Conservation (phyloP, 2,329 filamentous ascomycete species). For the Diaporthe eres region DNA sequence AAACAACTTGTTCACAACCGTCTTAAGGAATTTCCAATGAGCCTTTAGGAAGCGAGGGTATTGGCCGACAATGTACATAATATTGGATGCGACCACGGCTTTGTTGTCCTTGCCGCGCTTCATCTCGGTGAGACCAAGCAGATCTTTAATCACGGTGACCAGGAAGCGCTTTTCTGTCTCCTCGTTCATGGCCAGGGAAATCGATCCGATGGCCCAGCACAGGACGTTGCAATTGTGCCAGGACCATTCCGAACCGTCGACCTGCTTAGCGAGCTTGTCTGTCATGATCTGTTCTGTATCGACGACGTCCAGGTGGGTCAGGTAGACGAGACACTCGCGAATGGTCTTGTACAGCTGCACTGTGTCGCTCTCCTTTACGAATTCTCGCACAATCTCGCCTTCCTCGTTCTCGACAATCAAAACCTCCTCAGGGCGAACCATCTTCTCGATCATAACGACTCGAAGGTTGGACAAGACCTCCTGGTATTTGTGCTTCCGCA, state of each 20-base stretch:
- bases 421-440: constrained; percentile 98
- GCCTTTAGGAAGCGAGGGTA: constrained; percentile 98
- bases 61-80: constrained; percentile 99
- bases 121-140: constrained; percentile 97
- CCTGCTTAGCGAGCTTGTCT: constrained; percentile 94
- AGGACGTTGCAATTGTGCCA: constrained; percentile 99
- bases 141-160: constrained; percentile 98
- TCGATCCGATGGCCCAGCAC: constrained; percentile 99
- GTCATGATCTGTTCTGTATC: constrained; percentile 99
- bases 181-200: constrained; percentile 99
- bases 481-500: constrained; percentile 98
- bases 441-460: constrained; percentile 99
- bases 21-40: constrained; percentile 99
- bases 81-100: constrained; percentile 98
- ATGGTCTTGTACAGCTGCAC: constrained; percentile 99
- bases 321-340: constrained; percentile 94
- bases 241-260: constrained; percentile 96
- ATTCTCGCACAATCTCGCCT: constrained; percentile 98
- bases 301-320: constrained; percentile 96
- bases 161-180: constrained; percentile 99
- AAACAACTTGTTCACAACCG: constrained; percentile 98
- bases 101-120: constrained; percentile 99
- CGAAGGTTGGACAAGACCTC: constrained; percentile 94
- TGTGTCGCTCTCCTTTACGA: constrained; percentile 99
- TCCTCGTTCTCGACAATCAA: constrained; percentile 99